phyloP scores from a whole-genome alignment of 495 filamentous ascomycete species.

The Margaritispora aquatica region DNA sequence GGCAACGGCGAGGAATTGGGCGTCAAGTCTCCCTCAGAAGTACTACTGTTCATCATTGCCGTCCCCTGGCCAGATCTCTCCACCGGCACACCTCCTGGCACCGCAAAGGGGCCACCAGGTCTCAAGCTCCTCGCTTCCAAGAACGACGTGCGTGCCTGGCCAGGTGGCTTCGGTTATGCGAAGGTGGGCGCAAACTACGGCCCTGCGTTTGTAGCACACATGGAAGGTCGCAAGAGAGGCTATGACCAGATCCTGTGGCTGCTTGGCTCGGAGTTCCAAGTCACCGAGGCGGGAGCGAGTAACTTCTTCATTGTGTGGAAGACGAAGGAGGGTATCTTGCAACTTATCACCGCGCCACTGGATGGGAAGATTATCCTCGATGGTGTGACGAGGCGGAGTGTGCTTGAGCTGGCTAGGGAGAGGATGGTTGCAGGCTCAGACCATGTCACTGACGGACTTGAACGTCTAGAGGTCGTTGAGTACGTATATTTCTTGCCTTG shows the following conservation, averaged over 20 bases:
- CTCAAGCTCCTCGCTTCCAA: slow-evolving; percentile 71
- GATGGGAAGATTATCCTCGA: slow-evolving; percentile 75
- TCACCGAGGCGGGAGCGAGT: slow-evolving; percentile 83
- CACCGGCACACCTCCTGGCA: slow-evolving; percentile 38
- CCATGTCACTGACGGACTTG: slow-evolving; percentile 32
- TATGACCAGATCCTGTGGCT: slow-evolving; percentile 93
- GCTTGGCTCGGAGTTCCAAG: slow-evolving; percentile 58
- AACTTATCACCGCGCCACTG: slow-evolving; percentile 78
- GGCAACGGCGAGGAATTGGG: slow-evolving; percentile 74
- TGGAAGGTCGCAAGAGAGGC: slow-evolving; percentile 59
- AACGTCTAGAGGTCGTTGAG: slow-evolving; percentile 67
- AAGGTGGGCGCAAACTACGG: slow-evolving; percentile 94
- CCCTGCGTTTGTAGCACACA: slow-evolving; percentile 60
- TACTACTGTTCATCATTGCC: slow-evolving; percentile 75
- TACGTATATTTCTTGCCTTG: no score
- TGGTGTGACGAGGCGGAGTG: slow-evolving; percentile 74
- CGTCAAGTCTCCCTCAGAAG: slow-evolving; percentile 53
- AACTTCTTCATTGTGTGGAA: slow-evolving; percentile 89
- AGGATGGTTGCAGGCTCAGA: slow-evolving; percentile 34
- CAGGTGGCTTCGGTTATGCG: slow-evolving; percentile 86
- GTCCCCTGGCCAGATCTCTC: slow-evolving; percentile 60
- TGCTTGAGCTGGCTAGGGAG: slow-evolving; percentile 66
- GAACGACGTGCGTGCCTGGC: slow-evolving; percentile 83
- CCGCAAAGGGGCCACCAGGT: slow-evolving; percentile 29
- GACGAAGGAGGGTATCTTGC: slow-evolving; percentile 53